A percentile compares a stretch with the other conserved stretches of the same genome.
Conservation (phyloP, 2,329 filamentous ascomycete species). For the Eutypella sp. region DNA sequence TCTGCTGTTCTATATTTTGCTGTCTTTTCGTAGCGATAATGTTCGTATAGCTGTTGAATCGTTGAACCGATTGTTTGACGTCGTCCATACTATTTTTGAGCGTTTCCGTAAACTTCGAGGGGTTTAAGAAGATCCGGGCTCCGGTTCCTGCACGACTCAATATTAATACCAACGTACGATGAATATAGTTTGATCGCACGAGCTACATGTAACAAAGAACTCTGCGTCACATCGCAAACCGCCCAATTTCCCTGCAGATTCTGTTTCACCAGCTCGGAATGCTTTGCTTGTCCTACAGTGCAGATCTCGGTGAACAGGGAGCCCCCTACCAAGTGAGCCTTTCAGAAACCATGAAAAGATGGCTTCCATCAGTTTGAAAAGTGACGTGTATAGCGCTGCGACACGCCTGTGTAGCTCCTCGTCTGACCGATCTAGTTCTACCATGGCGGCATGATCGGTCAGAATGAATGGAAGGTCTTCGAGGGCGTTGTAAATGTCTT, state of each 20-base stretch:
- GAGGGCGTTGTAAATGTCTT: conserved; percentile 8
- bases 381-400: conserved; percentile 5
- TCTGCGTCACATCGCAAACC: too few species aligned
- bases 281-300: too few species aligned
- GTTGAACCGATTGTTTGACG: conserved; percentile 5
- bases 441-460: conserved; percentile 3
- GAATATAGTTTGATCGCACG: too few species aligned
- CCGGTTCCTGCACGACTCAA: neutral
- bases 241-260: too few species aligned
- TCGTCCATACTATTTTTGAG: conserved; percentile 4
- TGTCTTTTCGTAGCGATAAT: neutral
- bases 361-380: conserved; percentile 5
- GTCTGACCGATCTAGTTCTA: conserved; percentile 1
- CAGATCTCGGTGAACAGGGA: too few species aligned
- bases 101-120: neutral
- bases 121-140: conserved; percentile 4
- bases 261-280: too few species aligned
- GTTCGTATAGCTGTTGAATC: neutral
- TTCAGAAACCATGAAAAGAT: conserved; percentile 9
- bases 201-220: too few species aligned
- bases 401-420: conserved; percentile 6
- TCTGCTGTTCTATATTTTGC: neutral
- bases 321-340: conserved; percentile 6
- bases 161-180: too few species aligned
- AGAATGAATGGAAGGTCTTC: conserved; percentile 8